Evolutionary conservation across 208 protist species (phyloP).

Genomic region (Trypanosoma mega): DNA sequence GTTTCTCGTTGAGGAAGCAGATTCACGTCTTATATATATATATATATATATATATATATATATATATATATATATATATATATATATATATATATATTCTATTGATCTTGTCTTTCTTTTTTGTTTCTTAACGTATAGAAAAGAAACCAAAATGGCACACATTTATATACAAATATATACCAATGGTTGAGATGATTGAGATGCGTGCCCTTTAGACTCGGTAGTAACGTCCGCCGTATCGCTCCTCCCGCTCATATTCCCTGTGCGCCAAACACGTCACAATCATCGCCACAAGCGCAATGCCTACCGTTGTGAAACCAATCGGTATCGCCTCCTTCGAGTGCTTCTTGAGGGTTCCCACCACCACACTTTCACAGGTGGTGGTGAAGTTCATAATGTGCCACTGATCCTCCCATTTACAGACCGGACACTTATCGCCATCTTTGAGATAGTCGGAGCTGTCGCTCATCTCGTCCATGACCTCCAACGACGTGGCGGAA

Average conservation of each 20-base stretch:
- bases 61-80: too few species aligned
- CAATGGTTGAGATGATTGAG: neutral
- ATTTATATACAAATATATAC: constrained; percentile 11
- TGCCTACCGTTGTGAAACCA: constrained; percentile 10
- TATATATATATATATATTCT: too few species aligned
- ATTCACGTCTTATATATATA: too few species aligned
- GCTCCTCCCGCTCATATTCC: neutral
- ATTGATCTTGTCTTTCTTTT: too few species aligned
- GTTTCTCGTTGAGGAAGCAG: too few species aligned
- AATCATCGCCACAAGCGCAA: constrained; percentile 21
- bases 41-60: too few species aligned
- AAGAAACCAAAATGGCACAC: neutral
- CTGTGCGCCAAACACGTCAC: constrained; percentile 18
- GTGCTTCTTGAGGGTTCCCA: neutral
- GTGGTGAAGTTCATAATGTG: constrained; percentile 1
- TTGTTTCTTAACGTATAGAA: too few species aligned
- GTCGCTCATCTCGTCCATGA: too few species aligned
- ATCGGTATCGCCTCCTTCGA: constrained; percentile 14
- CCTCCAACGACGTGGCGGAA: neutral
- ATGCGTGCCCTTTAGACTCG: constrained; percentile 1
- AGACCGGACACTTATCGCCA: neutral
- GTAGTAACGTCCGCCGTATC: constrained; percentile 16
- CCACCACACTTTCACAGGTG: constrained; percentile 7
- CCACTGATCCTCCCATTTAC: constrained; percentile 8
- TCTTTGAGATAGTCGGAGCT: neutral